These are phyloP conservation scores for Pythium sp. DNA, from an alignment of 352 stramenopile genomes.

Conservation along the genomic window DNA sequence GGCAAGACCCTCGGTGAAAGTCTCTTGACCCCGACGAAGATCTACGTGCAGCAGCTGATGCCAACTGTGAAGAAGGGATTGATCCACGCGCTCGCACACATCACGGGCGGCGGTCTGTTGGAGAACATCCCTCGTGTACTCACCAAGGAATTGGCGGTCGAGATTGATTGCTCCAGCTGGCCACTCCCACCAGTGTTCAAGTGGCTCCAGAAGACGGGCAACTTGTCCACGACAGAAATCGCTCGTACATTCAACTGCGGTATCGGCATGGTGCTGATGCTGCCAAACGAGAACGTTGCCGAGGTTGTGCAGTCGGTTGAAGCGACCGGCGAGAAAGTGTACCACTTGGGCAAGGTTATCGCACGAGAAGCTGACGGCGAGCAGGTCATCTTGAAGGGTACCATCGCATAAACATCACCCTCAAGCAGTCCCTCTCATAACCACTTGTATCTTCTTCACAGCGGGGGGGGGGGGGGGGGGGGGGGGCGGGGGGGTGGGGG, in stretches of 20 bases:
- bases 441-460: slow-evolving; percentile 8
- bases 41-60: slow-evolving; percentile 95
- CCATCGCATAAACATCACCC: slow-evolving; percentile 43
- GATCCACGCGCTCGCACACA: slow-evolving; percentile 95
- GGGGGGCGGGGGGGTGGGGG: too few species aligned
- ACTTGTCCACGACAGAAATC: slow-evolving; percentile 94
- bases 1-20: slow-evolving; percentile 91
- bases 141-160: slow-evolving; percentile 87
- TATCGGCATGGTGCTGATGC: slow-evolving; percentile 98
- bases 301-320: slow-evolving; percentile 84
- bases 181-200: slow-evolving; percentile 95
- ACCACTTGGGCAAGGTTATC: slow-evolving; percentile 87
- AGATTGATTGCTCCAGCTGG: slow-evolving; percentile 91
- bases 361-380: slow-evolving; percentile 47
- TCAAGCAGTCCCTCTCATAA: background rate
- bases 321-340: slow-evolving; percentile 87
- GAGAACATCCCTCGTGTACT: slow-evolving; percentile 98
- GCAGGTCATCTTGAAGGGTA: slow-evolving; percentile 83
- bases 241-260: slow-evolving; percentile 98
- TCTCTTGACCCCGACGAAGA: slow-evolving; percentile 96
- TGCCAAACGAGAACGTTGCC: slow-evolving; percentile 88
- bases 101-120: slow-evolving; percentile 97
- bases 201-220: slow-evolving; percentile 94
- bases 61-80: slow-evolving; percentile 72
- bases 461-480: too few species aligned